Evolutionary conservation across 441 rosid genomes (phyloP), one percentile per base, ranked within the genome.

Genomic region (Brassica balearica): DNA sequence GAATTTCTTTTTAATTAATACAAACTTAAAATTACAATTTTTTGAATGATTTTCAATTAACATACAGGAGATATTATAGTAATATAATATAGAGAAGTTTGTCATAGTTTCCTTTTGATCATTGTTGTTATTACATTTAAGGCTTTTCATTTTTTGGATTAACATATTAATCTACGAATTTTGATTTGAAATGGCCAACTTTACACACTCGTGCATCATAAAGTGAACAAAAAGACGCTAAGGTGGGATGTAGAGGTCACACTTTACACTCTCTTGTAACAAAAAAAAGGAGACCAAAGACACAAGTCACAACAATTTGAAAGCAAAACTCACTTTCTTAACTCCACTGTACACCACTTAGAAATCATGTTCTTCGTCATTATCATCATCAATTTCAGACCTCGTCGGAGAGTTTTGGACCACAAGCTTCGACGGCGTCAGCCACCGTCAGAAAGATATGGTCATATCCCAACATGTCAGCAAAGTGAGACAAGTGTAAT

Each of bases 391-490:
- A 17, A 43, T 8, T 43, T 88, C 78, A 89, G 11, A 77, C 89
- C 53, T 79, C 83, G 10, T 85, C 84, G 3, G 68, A 87, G 65
- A 81, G 25, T 69, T 91, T 88, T 3, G 94, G 92, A 68, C 84
- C 77, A 64, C 94, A 89, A 19, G 89, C 78, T 3, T 90, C 80
- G 0, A 96, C 93, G 0, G 99, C 98, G 15, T 94, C 98, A 8
- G 97, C 92, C 27, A 96, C 99, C 0, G 96, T 89, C 1, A 91
- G 88, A 84, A 88, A 96, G 82, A 96, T 92, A 1, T 85, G 81
- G 78, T 90, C 94, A 17, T 85, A 84, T 1, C 97, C 94, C 10
- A 96, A 80, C 77, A 81, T 36, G 8, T 78, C 79, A 0, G 84
- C 79, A 7, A 90, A 90, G 12, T 78, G 65, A 1, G 97, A 93